Evolutionary conservation across 2,329 filamentous ascomycete genomes (phyloP).

Genomic region (Colletotrichum destructivum): DNA sequence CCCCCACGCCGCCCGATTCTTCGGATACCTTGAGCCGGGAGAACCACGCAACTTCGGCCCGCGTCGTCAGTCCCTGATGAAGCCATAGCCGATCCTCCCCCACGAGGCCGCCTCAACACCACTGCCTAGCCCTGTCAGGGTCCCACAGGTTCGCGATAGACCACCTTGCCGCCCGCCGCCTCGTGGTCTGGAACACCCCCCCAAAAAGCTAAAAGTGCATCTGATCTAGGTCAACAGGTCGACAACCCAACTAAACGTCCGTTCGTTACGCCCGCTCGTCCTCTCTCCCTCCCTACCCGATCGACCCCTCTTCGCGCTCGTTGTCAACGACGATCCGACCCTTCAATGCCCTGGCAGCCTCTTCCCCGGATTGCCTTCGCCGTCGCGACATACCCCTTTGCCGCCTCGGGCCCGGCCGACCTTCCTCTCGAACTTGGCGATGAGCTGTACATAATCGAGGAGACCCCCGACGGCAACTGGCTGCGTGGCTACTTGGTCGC

Average conservation of each 20-base stretch:
- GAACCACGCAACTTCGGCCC: slow-evolving; percentile 16
- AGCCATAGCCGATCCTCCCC: slow-evolving; percentile 40
- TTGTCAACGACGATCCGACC: slow-evolving; percentile 31
- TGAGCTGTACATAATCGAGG: slow-evolving; percentile 98
- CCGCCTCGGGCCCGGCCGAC: slow-evolving; percentile 88
- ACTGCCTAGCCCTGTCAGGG: slow-evolving; percentile 37
- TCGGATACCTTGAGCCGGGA: neutral
- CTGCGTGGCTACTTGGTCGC: slow-evolving; percentile 95
- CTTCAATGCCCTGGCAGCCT: slow-evolving; percentile 93
- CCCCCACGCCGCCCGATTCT: slow-evolving; percentile 21
- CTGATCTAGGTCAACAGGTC: slow-evolving; percentile 1
- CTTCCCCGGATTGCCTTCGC: slow-evolving; percentile 98
- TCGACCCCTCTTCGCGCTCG: slow-evolving; percentile 16
- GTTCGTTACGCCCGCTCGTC: too few relatives aligned
- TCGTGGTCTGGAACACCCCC: neutral
- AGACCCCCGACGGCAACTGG: slow-evolving; percentile 93
- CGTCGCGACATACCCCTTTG: slow-evolving; percentile 95
- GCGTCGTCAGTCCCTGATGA: slow-evolving; percentile 41
- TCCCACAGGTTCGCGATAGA: slow-evolving; percentile 38
- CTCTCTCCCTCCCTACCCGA: slow-evolving; percentile 1
- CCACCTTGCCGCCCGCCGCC: slow-evolving; percentile 5
- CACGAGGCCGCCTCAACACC: slow-evolving; percentile 40
- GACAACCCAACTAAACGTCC: neutral
- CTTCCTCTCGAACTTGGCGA: slow-evolving; percentile 97
- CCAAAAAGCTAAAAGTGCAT: slow-evolving; percentile 6